Percentiles rank a stretch among this genome's conserved stretches.
phyloP scores from a whole-genome alignment of 768 basidiomycete species.

The Dacryopinax spathularia region DNA sequence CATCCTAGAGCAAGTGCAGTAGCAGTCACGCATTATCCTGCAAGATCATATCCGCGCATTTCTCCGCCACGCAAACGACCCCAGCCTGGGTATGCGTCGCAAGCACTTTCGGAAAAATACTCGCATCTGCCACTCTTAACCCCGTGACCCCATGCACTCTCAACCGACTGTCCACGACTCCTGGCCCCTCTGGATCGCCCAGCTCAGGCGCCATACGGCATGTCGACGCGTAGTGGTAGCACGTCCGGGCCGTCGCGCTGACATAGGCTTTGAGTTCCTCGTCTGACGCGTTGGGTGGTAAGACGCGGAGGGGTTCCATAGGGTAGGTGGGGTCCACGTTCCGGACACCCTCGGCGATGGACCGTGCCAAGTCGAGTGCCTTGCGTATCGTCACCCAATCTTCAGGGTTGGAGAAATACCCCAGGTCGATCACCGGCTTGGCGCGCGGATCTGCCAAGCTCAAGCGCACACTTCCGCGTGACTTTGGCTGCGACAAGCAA shows the following conservation, averaged over 20 bases:
- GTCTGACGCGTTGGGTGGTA: not conserved
- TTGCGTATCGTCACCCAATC: not conserved
- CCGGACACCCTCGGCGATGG: conserved; percentile 4
- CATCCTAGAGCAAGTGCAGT: too few relatives aligned
- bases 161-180: not conserved
- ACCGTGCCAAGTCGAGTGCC: not conserved
- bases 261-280: not conserved
- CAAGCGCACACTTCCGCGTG: conserved; percentile 7
- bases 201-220: not conserved
- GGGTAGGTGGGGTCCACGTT: not conserved
- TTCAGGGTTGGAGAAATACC: conserved; percentile 5
- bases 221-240: not conserved
- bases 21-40: not conserved
- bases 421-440: conserved; percentile 9
- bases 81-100: not conserved
- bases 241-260: not conserved
- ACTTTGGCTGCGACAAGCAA: conserved; percentile 6
- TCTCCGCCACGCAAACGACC: not conserved
- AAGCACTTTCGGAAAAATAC: not conserved
- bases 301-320: not conserved
- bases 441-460: conserved; percentile 5
- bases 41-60: not conserved
- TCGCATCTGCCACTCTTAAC: not conserved
- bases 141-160: not conserved
- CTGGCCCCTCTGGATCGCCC: not conserved